Percentiles rank a stretch among this genome's conserved stretches.
Conservation (phyloP, 2,329 filamentous ascomycete species). For the Ophiostoma fasciatum region DNA sequence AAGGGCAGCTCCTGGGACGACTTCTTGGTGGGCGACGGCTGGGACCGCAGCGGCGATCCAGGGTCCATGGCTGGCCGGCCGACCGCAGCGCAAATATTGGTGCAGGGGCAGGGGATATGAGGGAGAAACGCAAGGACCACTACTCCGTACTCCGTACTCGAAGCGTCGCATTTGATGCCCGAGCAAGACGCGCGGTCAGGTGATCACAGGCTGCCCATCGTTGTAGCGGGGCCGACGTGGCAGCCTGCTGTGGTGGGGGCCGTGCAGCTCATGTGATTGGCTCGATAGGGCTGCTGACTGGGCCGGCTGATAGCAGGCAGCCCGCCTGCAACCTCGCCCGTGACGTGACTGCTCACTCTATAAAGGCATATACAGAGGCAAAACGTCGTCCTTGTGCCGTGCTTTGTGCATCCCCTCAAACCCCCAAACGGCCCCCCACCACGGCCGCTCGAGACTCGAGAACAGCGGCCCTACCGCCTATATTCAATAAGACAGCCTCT, state of each 20-base stretch:
- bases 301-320: background rate
- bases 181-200: slow-evolving; percentile 3
- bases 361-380: too few species aligned
- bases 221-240: too few species aligned
- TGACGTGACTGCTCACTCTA: slow-evolving; percentile 10
- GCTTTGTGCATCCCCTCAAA: too few species aligned
- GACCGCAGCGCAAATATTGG: too few species aligned
- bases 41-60: slow-evolving; percentile 2
- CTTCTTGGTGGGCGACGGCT: slow-evolving; percentile 8
- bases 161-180: slow-evolving; percentile 6
- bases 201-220: background rate
- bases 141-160: too few species aligned
- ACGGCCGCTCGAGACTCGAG: background rate
- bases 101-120: too few species aligned
- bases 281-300: background rate
- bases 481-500: background rate
- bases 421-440: too few species aligned
- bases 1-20: slow-evolving; percentile 8
- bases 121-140: too few species aligned
- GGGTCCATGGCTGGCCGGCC: too few species aligned
- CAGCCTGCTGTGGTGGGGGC: too few species aligned
- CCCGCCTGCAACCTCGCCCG: slow-evolving; percentile 4
- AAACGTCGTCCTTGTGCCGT: too few species aligned
- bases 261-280: slow-evolving; percentile 4
- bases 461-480: background rate